Evolutionary conservation across 2,329 filamentous ascomycete genomes (phyloP).

Genomic region (Leptographium wingfieldii): DNA sequence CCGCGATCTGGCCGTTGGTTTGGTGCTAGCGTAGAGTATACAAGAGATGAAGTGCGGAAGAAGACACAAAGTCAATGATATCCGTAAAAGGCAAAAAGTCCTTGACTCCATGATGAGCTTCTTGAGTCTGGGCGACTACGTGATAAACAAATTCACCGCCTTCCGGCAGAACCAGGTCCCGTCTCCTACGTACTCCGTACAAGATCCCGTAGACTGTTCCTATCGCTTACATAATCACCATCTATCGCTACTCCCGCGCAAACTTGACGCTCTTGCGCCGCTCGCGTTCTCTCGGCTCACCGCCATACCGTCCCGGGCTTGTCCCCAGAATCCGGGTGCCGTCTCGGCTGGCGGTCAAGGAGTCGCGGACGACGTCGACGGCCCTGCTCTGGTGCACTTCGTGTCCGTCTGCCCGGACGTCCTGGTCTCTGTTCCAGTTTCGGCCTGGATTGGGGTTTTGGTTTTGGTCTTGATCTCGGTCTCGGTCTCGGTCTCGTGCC

Average conservation of each 20-base stretch:
- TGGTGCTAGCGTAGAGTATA: too few relatives aligned
- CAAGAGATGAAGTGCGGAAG: too few relatives aligned
- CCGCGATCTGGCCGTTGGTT: too few relatives aligned
- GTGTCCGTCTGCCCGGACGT: conserved; percentile 34
- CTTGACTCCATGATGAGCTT: too few relatives aligned
- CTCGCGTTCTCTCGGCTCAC: conserved; percentile 29
- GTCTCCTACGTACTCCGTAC: too few relatives aligned
- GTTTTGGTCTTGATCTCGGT: neutral
- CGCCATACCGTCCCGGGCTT: conserved; percentile 28
- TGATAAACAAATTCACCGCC: too few relatives aligned
- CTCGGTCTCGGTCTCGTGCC: neutral
- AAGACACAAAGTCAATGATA: too few relatives aligned
- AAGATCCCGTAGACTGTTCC: too few relatives aligned
- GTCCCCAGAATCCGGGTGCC: conserved; percentile 32
- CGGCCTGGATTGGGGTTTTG: neutral
- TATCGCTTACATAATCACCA: neutral
- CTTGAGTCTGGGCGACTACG: too few relatives aligned
- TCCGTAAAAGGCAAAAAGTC: too few relatives aligned
- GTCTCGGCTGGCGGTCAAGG: conserved; percentile 24
- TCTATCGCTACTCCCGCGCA: conserved; percentile 26
- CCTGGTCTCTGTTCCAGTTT: conserved; percentile 6
- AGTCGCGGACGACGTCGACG: conserved; percentile 46
- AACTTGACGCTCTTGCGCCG: conserved; percentile 55
- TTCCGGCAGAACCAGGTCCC: too few relatives aligned
- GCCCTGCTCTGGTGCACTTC: conserved; percentile 47